Evolutionary conservation across 2,329 filamentous ascomycete species (phyloP), one percentile per base, ranked within the genome.

Genomic region (Aspergillus sojae): DNA sequence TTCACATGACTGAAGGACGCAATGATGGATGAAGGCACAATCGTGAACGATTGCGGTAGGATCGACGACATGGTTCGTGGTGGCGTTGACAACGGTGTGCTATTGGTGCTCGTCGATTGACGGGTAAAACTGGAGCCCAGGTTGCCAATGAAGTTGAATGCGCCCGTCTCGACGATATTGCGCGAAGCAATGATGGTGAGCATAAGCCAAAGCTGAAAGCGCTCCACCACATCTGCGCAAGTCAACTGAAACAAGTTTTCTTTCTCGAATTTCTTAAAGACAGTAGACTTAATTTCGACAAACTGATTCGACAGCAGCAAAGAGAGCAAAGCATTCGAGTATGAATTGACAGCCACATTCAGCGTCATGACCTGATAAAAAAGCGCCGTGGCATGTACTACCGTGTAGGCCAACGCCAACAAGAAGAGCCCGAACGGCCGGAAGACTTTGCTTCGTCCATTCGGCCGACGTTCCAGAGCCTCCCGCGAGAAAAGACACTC

Each of bases 231-330:
- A 75, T 99, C 95, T 4, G 95, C 94, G 69, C 95, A 99, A 0
- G 94, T 96, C 16, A 99, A 84, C 76, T 99, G 95, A 75, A 99
- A 99, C 0, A 97, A 82, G 68, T 97, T 98, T 74, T 99, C 95
- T 77, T 97, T 98, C 72, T 99, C 95, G 67, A 98, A 96, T 65
- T 94, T 95, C 81, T 99, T 98, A 83, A 99, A 99, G 0, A 99
- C 96, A 0, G 94, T 96, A 65, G 92, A 92, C 75, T 99, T 99
- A 83, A 99, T 97, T 80, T 99, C 95, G 50, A 99, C 95, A 72
- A 99, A 99, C 74, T 99, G 96, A 74, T 98, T 99, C 7, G 94
- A 97, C 75, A 99, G 88, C 2, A 99, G 84, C 0, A 99, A 86
- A 0, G 95, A 97, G 39, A 99, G 84, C 5, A 99, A 83, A 0